phyloP scores from a whole-genome alignment of 352 stramenopile genomes.

The Globisporangium yorkense region DNA sequence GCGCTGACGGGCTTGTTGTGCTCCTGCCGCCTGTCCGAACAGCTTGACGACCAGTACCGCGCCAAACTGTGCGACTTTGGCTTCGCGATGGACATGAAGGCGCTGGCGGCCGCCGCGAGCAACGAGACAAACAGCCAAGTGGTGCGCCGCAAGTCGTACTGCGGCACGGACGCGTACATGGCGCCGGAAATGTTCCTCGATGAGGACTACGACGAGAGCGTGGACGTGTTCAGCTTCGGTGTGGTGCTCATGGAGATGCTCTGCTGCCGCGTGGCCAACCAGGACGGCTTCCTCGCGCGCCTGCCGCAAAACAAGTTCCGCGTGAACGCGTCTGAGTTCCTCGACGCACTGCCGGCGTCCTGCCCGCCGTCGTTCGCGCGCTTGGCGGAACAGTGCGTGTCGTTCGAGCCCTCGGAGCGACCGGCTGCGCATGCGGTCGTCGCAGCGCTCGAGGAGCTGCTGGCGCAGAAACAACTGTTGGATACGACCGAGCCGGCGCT shows the following conservation, averaged over 20 bases:
- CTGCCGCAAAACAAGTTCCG: constrained; percentile 82
- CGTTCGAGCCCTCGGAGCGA: constrained; percentile 70
- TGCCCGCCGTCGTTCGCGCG: constrained; percentile 54
- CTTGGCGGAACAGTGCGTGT: constrained; percentile 64
- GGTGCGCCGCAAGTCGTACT: constrained; percentile 77
- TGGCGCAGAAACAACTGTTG: constrained; percentile 25
- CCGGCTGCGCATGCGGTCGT: constrained; percentile 46
- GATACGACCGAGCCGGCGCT: background rate
- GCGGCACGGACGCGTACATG: constrained; percentile 84
- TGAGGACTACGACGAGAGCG: constrained; percentile 80
- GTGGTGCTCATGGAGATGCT: constrained; percentile 86
- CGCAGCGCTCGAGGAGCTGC: constrained; percentile 29
- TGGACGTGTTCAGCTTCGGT: constrained; percentile 83
- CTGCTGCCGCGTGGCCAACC: constrained; percentile 74
- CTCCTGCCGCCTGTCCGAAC: background rate
- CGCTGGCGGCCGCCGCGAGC: constrained; percentile 4
- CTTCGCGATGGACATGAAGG: constrained; percentile 71
- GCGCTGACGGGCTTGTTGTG: no score
- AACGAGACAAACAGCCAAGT: constrained; percentile 23
- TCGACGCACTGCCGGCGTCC: constrained; percentile 43
- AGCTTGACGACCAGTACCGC: constrained; percentile 59
- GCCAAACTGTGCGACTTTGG: constrained; percentile 85
- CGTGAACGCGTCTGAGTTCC: constrained; percentile 58
- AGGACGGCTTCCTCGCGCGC: constrained; percentile 74
- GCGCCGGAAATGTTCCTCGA: constrained; percentile 81